Evolutionary conservation across 2,329 filamentous ascomycete genomes (phyloP), one percentile per base, ranked within the genome.

Genomic region (Fusarium clavum): DNA sequence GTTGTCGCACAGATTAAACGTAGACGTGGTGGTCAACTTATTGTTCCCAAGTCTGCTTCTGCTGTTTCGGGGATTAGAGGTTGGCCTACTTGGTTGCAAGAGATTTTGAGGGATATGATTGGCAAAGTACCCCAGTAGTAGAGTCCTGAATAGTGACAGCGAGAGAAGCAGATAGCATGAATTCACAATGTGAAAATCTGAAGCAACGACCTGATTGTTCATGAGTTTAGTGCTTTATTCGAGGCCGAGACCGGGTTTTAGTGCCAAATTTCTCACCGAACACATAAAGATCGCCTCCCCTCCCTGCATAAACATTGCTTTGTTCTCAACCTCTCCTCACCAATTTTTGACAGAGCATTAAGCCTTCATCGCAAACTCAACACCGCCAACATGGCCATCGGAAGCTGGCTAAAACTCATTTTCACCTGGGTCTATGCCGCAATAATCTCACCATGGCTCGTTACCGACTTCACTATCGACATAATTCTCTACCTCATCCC

Each of bases 1-100:
- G 80, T 87, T 24, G 79, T 84, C 29, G 77, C 77, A 29, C 83
- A 86, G 64, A 80, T 88, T 10, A 67, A 83, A 29, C 79, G 79
- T 18, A 79, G 81, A 57, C 78, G 79, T 24, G 82, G 83, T 43
- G 83, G 81, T 2, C 82, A 86, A 70, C 61, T 86, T 1, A 80
- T 86, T n/a, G 66, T 87, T 18, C 82, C 85, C 0, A 53, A 27
- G 13, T 46, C 68, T 3, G 69, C 66, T 14, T 52, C 71, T 8
- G 29, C 47, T 43, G 48, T 78, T 16, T 75, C 78, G 7, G 74
- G 73, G 10, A 67, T 86, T 34, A 78, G 84, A 57, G 83, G 78
- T 1, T 81, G 80, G 77, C 83, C 81, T 3, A 77, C 73, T 2
- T 83, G 81, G 81, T 5, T 77, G 22, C 71, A 79, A 69, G 64